A percentile compares a stretch with the other conserved stretches of the same genome.
phyloP scores from a whole-genome alignment of 805 yeast genomes.

The Saccharomycopsis sp. region DNA sequence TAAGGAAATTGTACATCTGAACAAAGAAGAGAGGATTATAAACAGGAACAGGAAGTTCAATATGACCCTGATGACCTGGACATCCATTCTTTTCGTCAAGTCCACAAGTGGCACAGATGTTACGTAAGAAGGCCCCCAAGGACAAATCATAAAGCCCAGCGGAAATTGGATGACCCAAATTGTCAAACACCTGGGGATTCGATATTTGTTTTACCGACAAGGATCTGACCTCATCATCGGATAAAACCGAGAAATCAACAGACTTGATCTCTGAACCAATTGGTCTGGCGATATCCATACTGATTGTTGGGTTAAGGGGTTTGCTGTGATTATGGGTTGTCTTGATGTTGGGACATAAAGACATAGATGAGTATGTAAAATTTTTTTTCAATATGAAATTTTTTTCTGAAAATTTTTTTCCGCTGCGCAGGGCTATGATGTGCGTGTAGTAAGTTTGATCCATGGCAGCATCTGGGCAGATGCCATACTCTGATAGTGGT shows the following conservation, averaged over 20 bases:
- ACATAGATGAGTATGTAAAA: background rate
- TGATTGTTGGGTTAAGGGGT: background rate
- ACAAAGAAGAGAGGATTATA: constrained; percentile 92
- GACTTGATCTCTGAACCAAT: constrained; percentile 90
- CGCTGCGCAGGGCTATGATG: too few relatives aligned
- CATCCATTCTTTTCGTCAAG: constrained; percentile 79
- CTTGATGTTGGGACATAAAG: background rate
- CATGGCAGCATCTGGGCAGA: too few relatives aligned
- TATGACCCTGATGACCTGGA: constrained; percentile 98
- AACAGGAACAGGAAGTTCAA: constrained; percentile 91
- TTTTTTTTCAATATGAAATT: too few relatives aligned
- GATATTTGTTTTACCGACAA: constrained; percentile 93
- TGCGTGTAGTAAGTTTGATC: too few relatives aligned
- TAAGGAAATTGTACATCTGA: constrained; percentile 77
- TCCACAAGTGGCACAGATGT: constrained; percentile 93
- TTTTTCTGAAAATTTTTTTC: too few relatives aligned
- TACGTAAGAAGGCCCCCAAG: constrained; percentile 88
- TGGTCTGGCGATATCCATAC: constrained; percentile 94
- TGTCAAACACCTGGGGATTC: constrained; percentile 93
- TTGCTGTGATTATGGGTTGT: too few relatives aligned
- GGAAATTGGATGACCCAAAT: constrained; percentile 88
- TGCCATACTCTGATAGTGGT: too few relatives aligned
- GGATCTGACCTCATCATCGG: constrained; percentile 74
- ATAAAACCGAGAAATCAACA: constrained; percentile 85
- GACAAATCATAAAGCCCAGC: constrained; percentile 93